Conservation (phyloP, 2,329 filamentous ascomycete species). For the Dryadomyces quercivorus region DNA sequence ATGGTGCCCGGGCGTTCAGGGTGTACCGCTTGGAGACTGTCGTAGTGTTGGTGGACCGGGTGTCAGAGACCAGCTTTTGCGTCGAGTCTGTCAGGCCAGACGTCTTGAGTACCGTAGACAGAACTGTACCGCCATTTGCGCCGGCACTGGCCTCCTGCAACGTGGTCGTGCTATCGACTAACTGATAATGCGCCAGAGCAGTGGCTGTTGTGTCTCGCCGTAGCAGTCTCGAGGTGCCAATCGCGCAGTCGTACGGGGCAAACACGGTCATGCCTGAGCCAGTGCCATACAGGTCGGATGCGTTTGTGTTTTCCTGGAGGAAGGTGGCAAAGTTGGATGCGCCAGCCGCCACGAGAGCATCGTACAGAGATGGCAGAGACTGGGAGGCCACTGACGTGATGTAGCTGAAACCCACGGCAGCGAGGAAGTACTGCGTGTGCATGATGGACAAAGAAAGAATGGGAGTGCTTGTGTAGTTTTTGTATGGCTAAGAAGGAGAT, state of each 20-base stretch:
- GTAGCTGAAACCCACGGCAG: background rate
- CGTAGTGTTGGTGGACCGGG: conserved; percentile 8
- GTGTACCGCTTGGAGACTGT: background rate
- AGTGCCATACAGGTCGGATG: conserved; percentile 10
- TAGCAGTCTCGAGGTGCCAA: background rate
- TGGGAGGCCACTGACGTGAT: background rate
- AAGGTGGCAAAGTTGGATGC: conserved; percentile 14
- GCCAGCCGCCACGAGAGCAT: conserved; percentile 13
- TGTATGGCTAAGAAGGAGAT: background rate
- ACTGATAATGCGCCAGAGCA: background rate
- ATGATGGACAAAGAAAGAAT: background rate
- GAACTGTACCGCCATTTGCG: background rate
- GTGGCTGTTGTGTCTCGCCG: background rate
- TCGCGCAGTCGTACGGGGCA: conserved; percentile 12
- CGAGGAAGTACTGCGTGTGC: background rate
- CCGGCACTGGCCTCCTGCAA: background rate
- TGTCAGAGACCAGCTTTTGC: conserved; percentile 6
- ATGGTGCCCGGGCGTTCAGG: background rate
- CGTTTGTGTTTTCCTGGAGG: conserved; percentile 11
- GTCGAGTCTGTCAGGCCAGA: background rate
- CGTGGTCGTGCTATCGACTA: no score
- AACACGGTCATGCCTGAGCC: conserved; percentile 14
- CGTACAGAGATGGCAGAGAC: conserved; percentile 7
- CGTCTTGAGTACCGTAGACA: background rate
- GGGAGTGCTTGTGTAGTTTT: background rate